These are phyloP conservation scores for Bacterosira constricta DNA, from an alignment of 108 stramenopile species.

Conservation along the genomic window DNA sequence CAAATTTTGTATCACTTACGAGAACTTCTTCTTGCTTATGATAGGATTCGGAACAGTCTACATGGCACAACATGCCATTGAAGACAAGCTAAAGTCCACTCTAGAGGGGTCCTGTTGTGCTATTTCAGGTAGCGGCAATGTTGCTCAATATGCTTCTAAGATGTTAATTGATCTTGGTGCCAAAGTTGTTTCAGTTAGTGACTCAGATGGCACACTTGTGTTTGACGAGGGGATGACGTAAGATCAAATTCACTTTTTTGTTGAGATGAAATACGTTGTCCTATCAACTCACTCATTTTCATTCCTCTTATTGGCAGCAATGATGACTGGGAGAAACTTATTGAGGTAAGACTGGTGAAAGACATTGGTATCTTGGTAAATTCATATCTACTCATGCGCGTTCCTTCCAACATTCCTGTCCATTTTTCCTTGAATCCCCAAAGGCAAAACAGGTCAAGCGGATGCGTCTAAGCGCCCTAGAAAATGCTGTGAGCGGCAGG, in stretches of 20 bases:
- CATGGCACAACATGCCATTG: slow-evolving; percentile 71
- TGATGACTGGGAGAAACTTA: slow-evolving; percentile 56
- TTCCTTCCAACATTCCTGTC: background rate
- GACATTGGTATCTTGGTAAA: background rate
- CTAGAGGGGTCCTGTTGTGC: slow-evolving; percentile 66
- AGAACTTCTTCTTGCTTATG: too few species aligned
- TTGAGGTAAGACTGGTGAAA: slow-evolving; percentile 13
- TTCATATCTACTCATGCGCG: background rate
- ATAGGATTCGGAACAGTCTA: slow-evolving; percentile 79
- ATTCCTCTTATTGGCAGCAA: background rate
- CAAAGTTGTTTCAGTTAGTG: slow-evolving; percentile 88
- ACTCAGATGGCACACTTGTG: slow-evolving; percentile 77
- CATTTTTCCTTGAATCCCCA: background rate
- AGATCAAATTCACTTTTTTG: background rate
- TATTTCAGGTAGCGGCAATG: slow-evolving; percentile 78
- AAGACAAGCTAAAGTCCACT: slow-evolving; percentile 47
- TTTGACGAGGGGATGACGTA: slow-evolving; percentile 71
- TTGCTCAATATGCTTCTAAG: slow-evolving; percentile 66
- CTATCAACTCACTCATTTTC: background rate
- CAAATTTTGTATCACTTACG: too few species aligned
- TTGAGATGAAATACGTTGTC: background rate
- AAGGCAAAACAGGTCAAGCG: slow-evolving; percentile 59
- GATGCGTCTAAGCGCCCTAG: slow-evolving; percentile 55
- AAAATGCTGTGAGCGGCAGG: slow-evolving; percentile 32
- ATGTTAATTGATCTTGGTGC: slow-evolving; percentile 70